Conservation (phyloP, 352 stramenopile species). For the Phytophthora vignae region DNA sequence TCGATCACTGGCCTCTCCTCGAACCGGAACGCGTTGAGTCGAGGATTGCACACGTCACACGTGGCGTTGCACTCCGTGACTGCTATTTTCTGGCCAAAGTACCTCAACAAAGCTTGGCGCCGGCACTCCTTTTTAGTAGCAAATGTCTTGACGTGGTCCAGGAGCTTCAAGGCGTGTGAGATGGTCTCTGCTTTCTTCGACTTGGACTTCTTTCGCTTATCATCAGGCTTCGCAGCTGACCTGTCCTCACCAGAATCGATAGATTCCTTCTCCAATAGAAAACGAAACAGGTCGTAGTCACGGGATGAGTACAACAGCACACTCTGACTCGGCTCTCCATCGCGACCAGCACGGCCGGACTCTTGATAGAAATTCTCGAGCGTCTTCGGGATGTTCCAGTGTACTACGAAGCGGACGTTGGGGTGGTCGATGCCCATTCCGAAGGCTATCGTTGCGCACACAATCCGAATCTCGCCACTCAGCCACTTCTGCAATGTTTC, state of each 20-base stretch:
- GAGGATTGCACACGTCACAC: conserved; percentile 70
- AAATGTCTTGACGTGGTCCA: conserved; percentile 52
- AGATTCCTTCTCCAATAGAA: conserved; percentile 50
- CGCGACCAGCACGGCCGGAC: conserved; percentile 93
- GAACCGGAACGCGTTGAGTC: conserved; percentile 62
- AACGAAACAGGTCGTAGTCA: conserved; percentile 62
- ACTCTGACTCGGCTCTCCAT: conserved; percentile 90
- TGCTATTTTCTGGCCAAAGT: conserved; percentile 61
- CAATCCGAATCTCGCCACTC: conserved; percentile 62
- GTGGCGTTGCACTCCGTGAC: conserved; percentile 53
- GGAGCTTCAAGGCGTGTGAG: conserved; percentile 40
- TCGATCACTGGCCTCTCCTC: conserved; percentile 37
- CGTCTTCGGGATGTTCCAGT: conserved; percentile 89
- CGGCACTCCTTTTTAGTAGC: conserved; percentile 60
- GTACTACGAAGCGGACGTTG: conserved; percentile 91
- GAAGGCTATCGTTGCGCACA: conserved; percentile 95
- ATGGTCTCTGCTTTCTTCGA: conserved; percentile 16
- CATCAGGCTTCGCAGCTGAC: neutral
- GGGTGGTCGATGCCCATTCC: conserved; percentile 94
- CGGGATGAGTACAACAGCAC: conserved; percentile 79
- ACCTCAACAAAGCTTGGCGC: conserved; percentile 60
- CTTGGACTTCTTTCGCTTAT: conserved; percentile 9
- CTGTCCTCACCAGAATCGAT: conserved; percentile 2
- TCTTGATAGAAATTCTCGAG: conserved; percentile 98
- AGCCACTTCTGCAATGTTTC: conserved; percentile 60